A percentile compares a stretch with the other conserved stretches of the same genome.
These are phyloP conservation scores for Thalassiosira gravida DNA, from an alignment of 352 stramenopile genomes.

Conservation along the genomic window DNA sequence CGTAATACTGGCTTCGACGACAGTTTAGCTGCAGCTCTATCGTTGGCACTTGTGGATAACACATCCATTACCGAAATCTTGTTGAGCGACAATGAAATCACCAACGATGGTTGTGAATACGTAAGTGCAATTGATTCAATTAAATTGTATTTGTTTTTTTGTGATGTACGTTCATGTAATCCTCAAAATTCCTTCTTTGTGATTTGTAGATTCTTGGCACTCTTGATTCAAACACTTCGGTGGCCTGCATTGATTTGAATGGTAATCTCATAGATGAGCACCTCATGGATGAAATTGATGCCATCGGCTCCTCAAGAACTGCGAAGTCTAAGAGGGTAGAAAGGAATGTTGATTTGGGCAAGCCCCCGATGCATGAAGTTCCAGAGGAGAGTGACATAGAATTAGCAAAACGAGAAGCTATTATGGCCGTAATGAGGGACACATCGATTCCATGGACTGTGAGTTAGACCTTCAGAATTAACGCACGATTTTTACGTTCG, in stretches of 20 bases:
- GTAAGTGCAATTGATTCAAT: conserved; percentile 7
- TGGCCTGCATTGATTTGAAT: conserved; percentile 33
- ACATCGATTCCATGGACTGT: conserved; percentile 18
- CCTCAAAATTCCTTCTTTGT: background rate
- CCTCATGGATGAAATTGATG: conserved; percentile 39
- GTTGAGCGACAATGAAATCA: conserved; percentile 37
- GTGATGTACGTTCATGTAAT: background rate
- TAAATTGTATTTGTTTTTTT: conserved; percentile 3
- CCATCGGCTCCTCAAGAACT: no score
- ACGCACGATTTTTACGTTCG: no score
- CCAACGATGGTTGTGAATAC: conserved; percentile 40
- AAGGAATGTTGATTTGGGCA: conserved; percentile 8
- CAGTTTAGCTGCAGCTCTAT: conserved; percentile 20
- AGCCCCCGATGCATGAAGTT: conserved; percentile 17
- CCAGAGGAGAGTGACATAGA: conserved; percentile 8
- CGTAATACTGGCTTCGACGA: conserved; percentile 33
- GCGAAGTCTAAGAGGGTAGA: no score
- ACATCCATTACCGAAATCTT: conserved; percentile 25
- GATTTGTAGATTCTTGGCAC: conserved; percentile 29
- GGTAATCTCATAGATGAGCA: conserved; percentile 35
- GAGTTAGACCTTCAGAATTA: background rate
- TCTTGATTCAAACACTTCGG: conserved; percentile 40
- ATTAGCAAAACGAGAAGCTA: conserved; percentile 23
- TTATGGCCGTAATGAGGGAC: conserved; percentile 21
- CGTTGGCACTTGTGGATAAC: conserved; percentile 38